These are phyloP conservation scores for Pythium biforme DNA, from an alignment of 352 stramenopile species.

Conservation along the genomic window DNA sequence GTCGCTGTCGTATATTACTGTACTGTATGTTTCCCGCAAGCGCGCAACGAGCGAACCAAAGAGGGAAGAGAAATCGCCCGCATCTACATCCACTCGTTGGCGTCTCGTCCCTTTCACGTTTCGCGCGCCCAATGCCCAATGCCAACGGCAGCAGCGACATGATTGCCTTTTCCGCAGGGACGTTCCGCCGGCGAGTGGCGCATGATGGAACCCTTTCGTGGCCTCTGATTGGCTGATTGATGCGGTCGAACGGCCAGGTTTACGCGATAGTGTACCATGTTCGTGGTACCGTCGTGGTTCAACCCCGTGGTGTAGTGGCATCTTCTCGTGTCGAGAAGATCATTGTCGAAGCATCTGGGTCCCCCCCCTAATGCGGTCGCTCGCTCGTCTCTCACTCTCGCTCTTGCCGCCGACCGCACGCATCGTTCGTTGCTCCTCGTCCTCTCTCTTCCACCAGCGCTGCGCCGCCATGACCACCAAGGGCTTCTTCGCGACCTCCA, in stretches of 20 bases:
- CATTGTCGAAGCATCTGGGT: slow-evolving; percentile 20
- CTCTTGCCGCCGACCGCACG: slow-evolving; percentile 4
- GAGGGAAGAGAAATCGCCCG: too few relatives aligned
- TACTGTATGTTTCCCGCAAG: too few relatives aligned
- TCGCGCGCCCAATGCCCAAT: too few relatives aligned
- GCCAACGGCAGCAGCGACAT: too few relatives aligned
- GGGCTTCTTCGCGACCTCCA: slow-evolving; percentile 59
- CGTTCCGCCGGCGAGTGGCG: slow-evolving; percentile 3
- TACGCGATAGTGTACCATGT: slow-evolving; percentile 18
- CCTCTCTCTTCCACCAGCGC: slow-evolving; percentile 8
- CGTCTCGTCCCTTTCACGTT: too few relatives aligned
- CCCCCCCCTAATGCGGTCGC: neutral
- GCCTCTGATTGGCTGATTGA: slow-evolving; percentile 15
- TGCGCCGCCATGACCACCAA: slow-evolving; percentile 62
- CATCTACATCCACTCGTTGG: too few relatives aligned
- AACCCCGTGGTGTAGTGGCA: neutral
- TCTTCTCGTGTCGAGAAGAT: slow-evolving; percentile 13
- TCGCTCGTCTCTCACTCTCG: slow-evolving; percentile 12
- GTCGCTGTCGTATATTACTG: too few relatives aligned
- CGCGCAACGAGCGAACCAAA: too few relatives aligned
- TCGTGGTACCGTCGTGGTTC: slow-evolving; percentile 12
- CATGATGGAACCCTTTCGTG: slow-evolving; percentile 8
- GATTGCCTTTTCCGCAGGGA: too few relatives aligned
- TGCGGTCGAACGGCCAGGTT: slow-evolving; percentile 1
- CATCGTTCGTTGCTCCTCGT: neutral